Evolutionary conservation across 208 protist genomes (phyloP).

Genomic region (Trypanosoma lewisi): DNA sequence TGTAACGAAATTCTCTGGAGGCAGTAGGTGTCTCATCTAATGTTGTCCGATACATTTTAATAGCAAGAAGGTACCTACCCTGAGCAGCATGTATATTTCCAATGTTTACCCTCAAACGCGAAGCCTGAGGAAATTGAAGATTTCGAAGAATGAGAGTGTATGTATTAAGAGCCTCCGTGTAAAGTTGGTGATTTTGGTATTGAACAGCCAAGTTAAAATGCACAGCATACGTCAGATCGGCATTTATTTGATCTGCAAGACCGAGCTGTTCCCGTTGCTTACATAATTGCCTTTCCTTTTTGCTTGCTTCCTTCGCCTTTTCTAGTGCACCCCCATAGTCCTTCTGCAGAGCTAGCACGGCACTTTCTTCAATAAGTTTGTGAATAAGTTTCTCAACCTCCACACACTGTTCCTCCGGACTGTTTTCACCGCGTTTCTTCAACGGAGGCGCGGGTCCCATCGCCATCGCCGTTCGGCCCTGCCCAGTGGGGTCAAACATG

Average conservation of each 20-base stretch:
- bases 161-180: conserved; percentile 94
- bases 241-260: conserved; percentile 93
- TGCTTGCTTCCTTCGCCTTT: conserved; percentile 94
- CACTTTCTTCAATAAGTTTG: conserved; percentile 93
- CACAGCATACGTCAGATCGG: conserved; percentile 95
- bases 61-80: conserved; percentile 94
- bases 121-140: conserved; percentile 91
- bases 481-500: conserved; percentile 82
- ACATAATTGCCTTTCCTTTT: conserved; percentile 90
- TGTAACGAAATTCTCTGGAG: conserved; percentile 91
- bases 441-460: conserved; percentile 87
- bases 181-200: conserved; percentile 94
- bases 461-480: conserved; percentile 48
- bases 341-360: conserved; percentile 84
- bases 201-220: conserved; percentile 96
- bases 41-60: conserved; percentile 97
- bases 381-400: conserved; percentile 95
- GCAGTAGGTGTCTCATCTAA: conserved; percentile 93
- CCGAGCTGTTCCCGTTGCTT: conserved; percentile 90
- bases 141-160: conserved; percentile 95
- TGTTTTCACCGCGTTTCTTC: conserved; percentile 90
- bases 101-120: conserved; percentile 96
- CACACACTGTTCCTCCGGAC: conserved; percentile 89
- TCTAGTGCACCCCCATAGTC: conserved; percentile 90
- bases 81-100: conserved; percentile 98